Conservation (phyloP, 73 alveolate species). For the Tetrahymena malaccensis region DNA sequence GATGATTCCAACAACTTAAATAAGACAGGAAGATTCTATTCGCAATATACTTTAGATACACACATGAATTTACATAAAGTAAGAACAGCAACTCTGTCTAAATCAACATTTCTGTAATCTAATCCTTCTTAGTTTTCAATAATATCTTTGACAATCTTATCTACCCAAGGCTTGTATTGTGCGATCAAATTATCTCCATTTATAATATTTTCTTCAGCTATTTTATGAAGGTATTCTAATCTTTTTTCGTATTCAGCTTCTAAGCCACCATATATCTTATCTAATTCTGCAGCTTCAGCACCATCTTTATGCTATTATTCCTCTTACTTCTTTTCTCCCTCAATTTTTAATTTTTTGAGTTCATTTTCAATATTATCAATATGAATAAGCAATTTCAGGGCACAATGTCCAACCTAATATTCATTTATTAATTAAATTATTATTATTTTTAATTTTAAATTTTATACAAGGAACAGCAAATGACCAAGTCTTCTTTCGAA, state of each 20-base stretch:
- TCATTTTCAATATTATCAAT: conserved; percentile 14
- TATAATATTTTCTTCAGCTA: background rate
- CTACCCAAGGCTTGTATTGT: conserved; percentile 13
- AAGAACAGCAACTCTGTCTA: conserved; percentile 12
- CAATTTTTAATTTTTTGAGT: conserved; percentile 12
- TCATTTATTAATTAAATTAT: background rate
- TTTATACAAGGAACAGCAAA: background rate
- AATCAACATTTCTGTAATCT: background rate
- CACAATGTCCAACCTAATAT: conserved; percentile 9
- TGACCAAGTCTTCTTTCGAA: background rate
- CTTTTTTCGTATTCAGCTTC: conserved; percentile 37
- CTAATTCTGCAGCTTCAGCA: conserved; percentile 12
- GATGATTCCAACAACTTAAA: conserved; percentile 13
- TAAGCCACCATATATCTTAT: conserved; percentile 22
- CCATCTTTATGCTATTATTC: background rate
- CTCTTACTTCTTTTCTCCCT: conserved; percentile 16
- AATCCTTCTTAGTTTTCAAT: background rate
- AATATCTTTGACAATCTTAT: background rate
- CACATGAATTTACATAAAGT: conserved; percentile 39
- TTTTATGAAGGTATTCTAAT: background rate
- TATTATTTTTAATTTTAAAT: background rate
- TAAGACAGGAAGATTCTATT: background rate
- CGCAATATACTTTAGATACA: conserved; percentile 1
- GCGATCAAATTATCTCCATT: conserved; percentile 6
- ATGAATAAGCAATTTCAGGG: conserved; percentile 4